Percentiles rank a stretch among this genome's conserved stretches.
Evolutionary conservation across 768 basidiomycete species (phyloP).

Genomic region (Lentinula sp.): DNA sequence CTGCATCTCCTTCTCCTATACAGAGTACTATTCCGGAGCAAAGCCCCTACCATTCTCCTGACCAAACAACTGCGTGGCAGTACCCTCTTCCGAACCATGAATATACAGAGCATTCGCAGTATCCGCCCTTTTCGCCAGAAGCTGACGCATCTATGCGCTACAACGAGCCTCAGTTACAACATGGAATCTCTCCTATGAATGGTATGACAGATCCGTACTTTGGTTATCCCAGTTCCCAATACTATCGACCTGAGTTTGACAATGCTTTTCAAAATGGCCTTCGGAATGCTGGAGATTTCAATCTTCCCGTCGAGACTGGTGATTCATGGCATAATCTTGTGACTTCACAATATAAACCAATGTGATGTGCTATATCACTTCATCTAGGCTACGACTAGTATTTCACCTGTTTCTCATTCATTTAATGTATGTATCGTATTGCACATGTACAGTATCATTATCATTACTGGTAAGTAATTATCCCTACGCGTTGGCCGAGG

Average conservation of each 20-base stretch:
- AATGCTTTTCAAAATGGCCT: slow-evolving; percentile 7
- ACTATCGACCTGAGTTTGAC: slow-evolving; percentile 21
- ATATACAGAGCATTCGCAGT: slow-evolving; percentile 11
- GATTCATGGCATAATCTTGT: slow-evolving; percentile 34
- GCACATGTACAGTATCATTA: background rate
- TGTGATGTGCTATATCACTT: background rate
- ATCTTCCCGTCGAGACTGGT: slow-evolving; percentile 25
- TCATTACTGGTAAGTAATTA: background rate
- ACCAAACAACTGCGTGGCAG: slow-evolving; percentile 9
- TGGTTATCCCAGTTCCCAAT: slow-evolving; percentile 19
- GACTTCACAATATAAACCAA: background rate
- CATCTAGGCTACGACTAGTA: background rate
- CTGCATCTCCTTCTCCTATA: slow-evolving; percentile 36
- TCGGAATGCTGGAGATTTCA: slow-evolving; percentile 6
- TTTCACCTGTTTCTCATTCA: background rate
- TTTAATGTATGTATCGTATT: background rate
- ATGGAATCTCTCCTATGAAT: slow-evolving; percentile 20
- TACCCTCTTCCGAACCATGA: background rate
- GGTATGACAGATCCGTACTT: slow-evolving; percentile 23
- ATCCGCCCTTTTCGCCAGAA: slow-evolving; percentile 9
- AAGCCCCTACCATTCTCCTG: slow-evolving; percentile 13
- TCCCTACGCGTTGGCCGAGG: background rate
- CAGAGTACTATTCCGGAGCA: slow-evolving; percentile 8
- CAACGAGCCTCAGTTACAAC: slow-evolving; percentile 10
- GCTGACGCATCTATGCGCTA: slow-evolving; percentile 6